These are phyloP conservation scores for Candida michaelii DNA, from an alignment of 805 yeast genomes.

Conservation along the genomic window DNA sequence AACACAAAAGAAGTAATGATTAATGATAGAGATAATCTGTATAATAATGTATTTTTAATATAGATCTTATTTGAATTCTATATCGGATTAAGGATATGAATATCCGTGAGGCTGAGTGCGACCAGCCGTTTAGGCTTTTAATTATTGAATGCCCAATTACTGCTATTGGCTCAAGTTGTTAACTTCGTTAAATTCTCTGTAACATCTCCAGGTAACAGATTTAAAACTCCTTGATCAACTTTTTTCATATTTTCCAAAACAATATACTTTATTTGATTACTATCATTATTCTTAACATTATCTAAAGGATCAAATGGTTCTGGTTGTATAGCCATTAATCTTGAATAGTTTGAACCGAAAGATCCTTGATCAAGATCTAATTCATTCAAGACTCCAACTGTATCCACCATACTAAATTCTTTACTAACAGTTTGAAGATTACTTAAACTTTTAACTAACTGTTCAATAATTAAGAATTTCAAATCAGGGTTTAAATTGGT, in stretches of 20 bases:
- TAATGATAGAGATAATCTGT: conserved; percentile 10
- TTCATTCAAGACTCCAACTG: conserved; percentile 35
- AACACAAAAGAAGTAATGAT: conserved; percentile 2
- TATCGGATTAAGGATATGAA: too few species aligned
- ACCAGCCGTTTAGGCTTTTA: too few species aligned
- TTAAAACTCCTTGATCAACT: conserved; percentile 26
- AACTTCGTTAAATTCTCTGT: conserved; percentile 4
- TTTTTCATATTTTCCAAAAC: conserved; percentile 27
- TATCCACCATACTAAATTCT: not conserved
- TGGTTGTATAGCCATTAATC: conserved; percentile 59
- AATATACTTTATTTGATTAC: conserved; percentile 25
- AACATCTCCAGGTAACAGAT: conserved; percentile 25
- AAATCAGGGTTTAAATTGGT: conserved; percentile 23
- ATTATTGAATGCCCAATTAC: too few species aligned
- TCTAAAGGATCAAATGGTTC: conserved; percentile 73
- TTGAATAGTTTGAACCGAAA: conserved; percentile 85
- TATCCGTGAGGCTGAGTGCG: too few species aligned
- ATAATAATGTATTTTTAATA: conserved; percentile 11
- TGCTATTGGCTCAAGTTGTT: too few species aligned
- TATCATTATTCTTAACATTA: conserved; percentile 41
- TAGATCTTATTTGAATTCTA: too few species aligned
- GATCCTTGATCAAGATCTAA: conserved; percentile 64
- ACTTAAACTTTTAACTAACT: conserved; percentile 29
- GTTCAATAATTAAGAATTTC: conserved; percentile 31
- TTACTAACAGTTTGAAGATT: conserved; percentile 28